phyloP scores from a whole-genome alignment of 148 eudicot genomes.

The Camellia lanceoleosa region DNA sequence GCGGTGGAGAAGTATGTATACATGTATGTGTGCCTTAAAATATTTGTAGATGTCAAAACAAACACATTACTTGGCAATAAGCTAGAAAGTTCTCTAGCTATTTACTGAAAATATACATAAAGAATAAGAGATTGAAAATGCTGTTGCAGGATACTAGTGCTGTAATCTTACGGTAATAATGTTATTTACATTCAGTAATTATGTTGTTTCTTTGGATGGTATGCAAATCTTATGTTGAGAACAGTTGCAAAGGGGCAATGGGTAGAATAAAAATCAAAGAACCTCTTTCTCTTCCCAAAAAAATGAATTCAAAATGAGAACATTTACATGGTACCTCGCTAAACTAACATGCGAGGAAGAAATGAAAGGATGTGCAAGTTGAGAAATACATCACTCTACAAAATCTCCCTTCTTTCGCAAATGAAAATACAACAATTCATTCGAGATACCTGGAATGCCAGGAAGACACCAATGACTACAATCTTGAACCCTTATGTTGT shows the following conservation, averaged over 20 bases:
- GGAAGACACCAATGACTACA: slow-evolving; percentile 99
- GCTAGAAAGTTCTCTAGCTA: slow-evolving; percentile 10
- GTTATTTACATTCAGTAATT: not conserved
- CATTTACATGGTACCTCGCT: not conserved
- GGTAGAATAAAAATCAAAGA: not conserved
- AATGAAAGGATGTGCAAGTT: not conserved
- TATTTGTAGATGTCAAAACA: slow-evolving; percentile 1
- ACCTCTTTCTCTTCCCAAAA: not conserved
- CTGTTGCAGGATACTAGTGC: not conserved
- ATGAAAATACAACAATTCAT: slow-evolving; percentile 65
- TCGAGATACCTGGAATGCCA: slow-evolving; percentile 93
- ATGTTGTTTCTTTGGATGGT: not conserved
- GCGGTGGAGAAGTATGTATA: not conserved
- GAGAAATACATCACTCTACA: not conserved
- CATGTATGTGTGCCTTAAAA: not conserved
- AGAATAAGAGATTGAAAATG: not conserved
- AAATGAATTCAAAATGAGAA: not conserved
- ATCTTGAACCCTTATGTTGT: slow-evolving; percentile 68
- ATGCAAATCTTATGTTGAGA: not conserved
- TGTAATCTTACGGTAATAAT: not conserved
- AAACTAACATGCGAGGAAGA: not conserved
- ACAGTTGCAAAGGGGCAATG: not conserved
- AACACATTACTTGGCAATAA: slow-evolving; percentile 12
- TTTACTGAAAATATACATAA: not conserved
- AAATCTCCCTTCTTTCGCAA: slow-evolving; percentile 30